Percentiles rank a stretch among this genome's conserved stretches.
phyloP scores from a whole-genome alignment of 2,329 filamentous ascomycete genomes.

The Talaromyces sp. region DNA sequence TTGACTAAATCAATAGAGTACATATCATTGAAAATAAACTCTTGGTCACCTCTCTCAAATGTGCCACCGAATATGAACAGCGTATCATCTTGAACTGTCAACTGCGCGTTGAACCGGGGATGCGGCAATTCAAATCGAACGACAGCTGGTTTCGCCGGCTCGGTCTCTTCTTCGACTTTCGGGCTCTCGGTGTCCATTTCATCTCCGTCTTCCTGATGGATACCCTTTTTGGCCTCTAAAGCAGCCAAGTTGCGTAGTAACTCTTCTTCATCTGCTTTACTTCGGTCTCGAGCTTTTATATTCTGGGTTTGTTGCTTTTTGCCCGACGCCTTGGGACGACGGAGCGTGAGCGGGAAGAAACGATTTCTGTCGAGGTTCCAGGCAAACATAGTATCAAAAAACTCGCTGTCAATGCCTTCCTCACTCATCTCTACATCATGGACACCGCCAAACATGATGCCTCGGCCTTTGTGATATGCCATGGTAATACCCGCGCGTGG shows the following conservation, averaged over 20 bases:
- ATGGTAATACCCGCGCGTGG: conserved; percentile 84
- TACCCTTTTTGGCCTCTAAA: conserved; percentile 66
- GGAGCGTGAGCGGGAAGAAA: conserved; percentile 77
- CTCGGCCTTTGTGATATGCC: conserved; percentile 87
- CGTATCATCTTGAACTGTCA: conserved; percentile 86
- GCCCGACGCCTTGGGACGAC: conserved; percentile 64
- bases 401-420: conserved; percentile 94
- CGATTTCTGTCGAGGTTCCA: conserved; percentile 96
- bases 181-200: conserved; percentile 36
- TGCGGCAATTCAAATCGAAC: conserved; percentile 81
- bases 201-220: conserved; percentile 47
- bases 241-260: conserved; percentile 79
- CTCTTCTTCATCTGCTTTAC: conserved; percentile 87
- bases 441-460: conserved; percentile 89
- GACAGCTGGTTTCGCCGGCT: conserved; percentile 53
- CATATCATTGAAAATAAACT: conserved; percentile 93
- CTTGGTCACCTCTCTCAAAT: conserved; percentile 87
- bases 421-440: conserved; percentile 88
- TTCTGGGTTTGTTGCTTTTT: conserved; percentile 50
- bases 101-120: conserved; percentile 80
- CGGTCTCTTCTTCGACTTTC: conserved; percentile 48
- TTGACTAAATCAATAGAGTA: conserved; percentile 92
- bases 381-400: conserved; percentile 85
- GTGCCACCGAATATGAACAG: conserved; percentile 94
- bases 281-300: conserved; percentile 57